phyloP scores from a whole-genome alignment of 768 basidiomycete genomes.

The Termitomyces titanicus region DNA sequence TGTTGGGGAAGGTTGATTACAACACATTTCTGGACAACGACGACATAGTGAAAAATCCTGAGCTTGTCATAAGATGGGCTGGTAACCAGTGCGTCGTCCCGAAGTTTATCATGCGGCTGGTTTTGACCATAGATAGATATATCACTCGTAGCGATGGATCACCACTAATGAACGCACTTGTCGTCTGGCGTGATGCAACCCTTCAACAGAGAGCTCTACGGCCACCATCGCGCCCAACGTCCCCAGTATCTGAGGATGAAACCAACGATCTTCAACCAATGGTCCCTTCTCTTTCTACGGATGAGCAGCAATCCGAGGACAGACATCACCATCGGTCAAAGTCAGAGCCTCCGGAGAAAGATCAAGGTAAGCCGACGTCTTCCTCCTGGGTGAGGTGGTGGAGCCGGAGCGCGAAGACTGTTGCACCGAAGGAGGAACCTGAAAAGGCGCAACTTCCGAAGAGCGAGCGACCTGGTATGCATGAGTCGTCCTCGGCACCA shows the following conservation, averaged over 20 bases:
- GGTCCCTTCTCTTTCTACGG: constrained; percentile 20
- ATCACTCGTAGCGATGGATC: constrained; percentile 75
- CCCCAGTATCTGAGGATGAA: constrained; percentile 31
- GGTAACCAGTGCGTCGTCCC: constrained; percentile 52
- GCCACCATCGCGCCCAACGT: constrained; percentile 30
- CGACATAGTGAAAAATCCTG: constrained; percentile 52
- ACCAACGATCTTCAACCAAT: constrained; percentile 19
- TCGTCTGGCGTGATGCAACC: constrained; percentile 58
- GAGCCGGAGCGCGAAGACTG: constrained; percentile 54
- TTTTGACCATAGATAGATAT: constrained; percentile 43
- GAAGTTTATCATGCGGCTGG: not conserved
- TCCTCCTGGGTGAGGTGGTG: constrained; percentile 86
- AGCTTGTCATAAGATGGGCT: constrained; percentile 74
- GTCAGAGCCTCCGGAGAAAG: constrained; percentile 37
- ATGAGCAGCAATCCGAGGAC: constrained; percentile 19
- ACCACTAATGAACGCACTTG: constrained; percentile 71
- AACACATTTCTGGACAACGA: constrained; percentile 63
- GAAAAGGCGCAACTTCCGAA: not conserved
- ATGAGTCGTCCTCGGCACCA: constrained; percentile 25
- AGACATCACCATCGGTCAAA: constrained; percentile 27
- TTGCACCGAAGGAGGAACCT: constrained; percentile 10
- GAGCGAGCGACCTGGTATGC: constrained; percentile 14
- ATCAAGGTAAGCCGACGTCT: constrained; percentile 41
- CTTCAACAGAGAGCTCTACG: constrained; percentile 23
- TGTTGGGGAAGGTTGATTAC: constrained; percentile 61